These are phyloP conservation scores for Juglanconis sp. DNA, from an alignment of 2,329 filamentous ascomycete genomes.

Conservation along the genomic window DNA sequence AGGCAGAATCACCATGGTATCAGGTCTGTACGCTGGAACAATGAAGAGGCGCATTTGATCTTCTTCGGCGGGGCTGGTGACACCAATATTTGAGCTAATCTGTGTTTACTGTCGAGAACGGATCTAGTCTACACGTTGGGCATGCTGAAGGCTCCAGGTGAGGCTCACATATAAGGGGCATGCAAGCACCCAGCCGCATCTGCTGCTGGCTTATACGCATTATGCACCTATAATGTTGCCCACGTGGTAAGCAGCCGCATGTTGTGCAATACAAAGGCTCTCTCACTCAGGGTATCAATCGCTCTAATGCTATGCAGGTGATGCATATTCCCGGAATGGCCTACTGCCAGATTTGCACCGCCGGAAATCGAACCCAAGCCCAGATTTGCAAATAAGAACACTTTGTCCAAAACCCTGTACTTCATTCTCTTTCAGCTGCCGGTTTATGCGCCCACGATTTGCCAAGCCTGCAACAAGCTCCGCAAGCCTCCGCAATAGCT, in stretches of 20 bases:
- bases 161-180: neutral
- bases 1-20: too few relatives aligned
- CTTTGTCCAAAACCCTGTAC: neutral
- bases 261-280: neutral
- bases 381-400: neutral
- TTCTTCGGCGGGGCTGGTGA: too few relatives aligned
- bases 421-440: neutral
- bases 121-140: too few relatives aligned
- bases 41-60: too few relatives aligned
- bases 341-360: neutral
- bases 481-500: conserved; percentile 16
- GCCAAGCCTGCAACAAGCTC: conserved; percentile 13
- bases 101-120: too few relatives aligned
- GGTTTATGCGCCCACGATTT: conserved; percentile 12
- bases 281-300: conserved; percentile 13
- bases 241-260: neutral
- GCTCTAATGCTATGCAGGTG: conserved; percentile 11
- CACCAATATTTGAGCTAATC: too few relatives aligned
- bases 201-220: neutral
- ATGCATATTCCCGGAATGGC: neutral
- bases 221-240: neutral
- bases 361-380: neutral
- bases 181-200: neutral
- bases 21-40: too few relatives aligned
- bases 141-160: too few relatives aligned